A percentile compares a stretch with the other conserved stretches of the same genome.
phyloP scores from a whole-genome alignment of 345 rosid species.

The Pugionium dolabratum region DNA sequence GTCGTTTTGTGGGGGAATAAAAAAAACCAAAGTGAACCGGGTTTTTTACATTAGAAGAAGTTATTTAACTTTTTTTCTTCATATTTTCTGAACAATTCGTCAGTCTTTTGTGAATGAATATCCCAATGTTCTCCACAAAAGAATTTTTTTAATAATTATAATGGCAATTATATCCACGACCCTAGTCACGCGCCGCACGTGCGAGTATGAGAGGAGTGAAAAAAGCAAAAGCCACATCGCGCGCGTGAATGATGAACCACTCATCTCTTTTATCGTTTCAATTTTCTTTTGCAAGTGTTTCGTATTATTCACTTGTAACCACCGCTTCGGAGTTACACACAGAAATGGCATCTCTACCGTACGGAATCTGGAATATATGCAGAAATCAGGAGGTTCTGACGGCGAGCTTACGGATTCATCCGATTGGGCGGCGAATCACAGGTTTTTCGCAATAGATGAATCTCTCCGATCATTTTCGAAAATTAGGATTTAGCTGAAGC shows the following conservation, averaged over 20 bases:
- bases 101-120: no score
- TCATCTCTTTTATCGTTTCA: slow-evolving; percentile 15
- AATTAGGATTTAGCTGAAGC: not conserved
- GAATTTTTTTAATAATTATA: no score
- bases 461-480: not conserved
- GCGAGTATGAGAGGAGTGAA: not conserved
- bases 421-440: slow-evolving; percentile 12
- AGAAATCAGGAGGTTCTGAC: slow-evolving; percentile 34
- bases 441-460: not conserved
- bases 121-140: no score
- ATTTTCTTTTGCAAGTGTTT: not conserved
- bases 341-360: slow-evolving; percentile 39
- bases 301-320: slow-evolving; percentile 6
- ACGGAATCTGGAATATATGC: slow-evolving; percentile 30
- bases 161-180: no score
- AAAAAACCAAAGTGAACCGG: no score
- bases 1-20: no score
- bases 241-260: slow-evolving; percentile 36
- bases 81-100: no score
- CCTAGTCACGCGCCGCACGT: not conserved
- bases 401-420: slow-evolving; percentile 2
- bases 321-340: not conserved
- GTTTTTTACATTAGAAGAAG: no score
- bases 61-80: no score
- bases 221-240: not conserved